Base-by-base conservation (phyloP, 2,329 filamentous ascomycete species). In the Sporothrix variecibatus region DNA sequence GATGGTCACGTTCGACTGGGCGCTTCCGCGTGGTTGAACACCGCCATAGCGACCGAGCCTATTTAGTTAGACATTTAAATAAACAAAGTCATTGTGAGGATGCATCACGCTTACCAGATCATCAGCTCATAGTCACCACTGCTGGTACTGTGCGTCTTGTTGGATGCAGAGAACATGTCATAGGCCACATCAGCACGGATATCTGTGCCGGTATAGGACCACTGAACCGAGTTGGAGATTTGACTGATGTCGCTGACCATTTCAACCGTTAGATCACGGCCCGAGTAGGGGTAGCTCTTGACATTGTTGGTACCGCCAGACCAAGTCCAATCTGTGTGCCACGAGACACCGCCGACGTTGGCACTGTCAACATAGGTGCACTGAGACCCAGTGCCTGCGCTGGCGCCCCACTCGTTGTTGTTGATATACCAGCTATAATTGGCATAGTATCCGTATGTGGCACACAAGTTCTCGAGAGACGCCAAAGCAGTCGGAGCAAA, bases 341-440 rank as follows among this genome's bases (percentile, higher is more conserved):
- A 64, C 9, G 60, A 64, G 60, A 64, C 60, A 3, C 38, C 62
- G 23, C 38, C 62, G 5, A 26, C n/a, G 23, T 67, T 67, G 23
- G 7, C 34, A 43, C n/a, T 46, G 34, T 67, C 62, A 8, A 67
- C 38, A 17, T 67, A 67, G 3, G 62, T 67, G 62, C 38, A 67
- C 62, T 67, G 62, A 15, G 38, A 67, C 7, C 62, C 62, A 28
- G 34, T 67, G n/a, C 38, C 62, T 6, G 38, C 43, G 8, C 38
- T 28, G 20, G 38, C 38, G 26, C 62, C 62, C 38, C 62, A 67
- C 38, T 43, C 62, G 7, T 67, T 67, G 8, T 67, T 67, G 38
- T 46, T 46, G 62, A 67, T n/a, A n/a, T 67, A 67, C 62, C 34
- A 67, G 11, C 38, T 67, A 34, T 67, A 67, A 20, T 67, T 43